Conservation (phyloP, 2,329 filamentous ascomycete genomes). For the Plenodomus lindquistii region DNA sequence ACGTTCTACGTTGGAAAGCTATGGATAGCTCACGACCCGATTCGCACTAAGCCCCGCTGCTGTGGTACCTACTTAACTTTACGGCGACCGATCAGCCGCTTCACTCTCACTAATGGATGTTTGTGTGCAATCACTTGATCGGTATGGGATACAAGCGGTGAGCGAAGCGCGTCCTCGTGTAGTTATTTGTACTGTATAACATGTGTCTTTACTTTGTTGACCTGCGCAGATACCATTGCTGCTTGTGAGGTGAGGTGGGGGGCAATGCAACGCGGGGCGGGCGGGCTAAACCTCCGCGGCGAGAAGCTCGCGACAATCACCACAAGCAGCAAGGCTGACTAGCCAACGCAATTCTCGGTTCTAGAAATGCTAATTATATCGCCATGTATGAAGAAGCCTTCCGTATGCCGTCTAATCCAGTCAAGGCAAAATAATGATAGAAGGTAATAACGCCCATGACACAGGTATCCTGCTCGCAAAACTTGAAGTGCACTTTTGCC, state of each 20-base stretch:
- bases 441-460: not conserved
- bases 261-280: constrained; percentile 37
- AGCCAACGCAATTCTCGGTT: not conserved
- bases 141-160: too few species aligned
- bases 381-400: too few species aligned
- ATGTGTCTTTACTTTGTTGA: too few species aligned
- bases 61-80: not conserved
- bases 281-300: not conserved
- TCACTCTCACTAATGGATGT: too few species aligned
- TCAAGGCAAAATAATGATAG: too few species aligned
- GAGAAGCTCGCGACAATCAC: not conserved
- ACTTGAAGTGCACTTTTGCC: constrained; percentile 6
- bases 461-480: not conserved
- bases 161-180: too few species aligned
- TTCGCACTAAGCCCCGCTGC: not conserved
- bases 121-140: too few species aligned
- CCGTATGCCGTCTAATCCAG: too few species aligned
- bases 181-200: too few species aligned
- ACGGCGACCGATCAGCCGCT: too few species aligned
- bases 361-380: not conserved
- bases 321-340: not conserved
- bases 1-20: not conserved
- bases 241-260: constrained; percentile 23
- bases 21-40: not conserved
- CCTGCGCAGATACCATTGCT: too few species aligned